Evolutionary conservation across 768 basidiomycete species (phyloP).

Genomic region (Leucocoprinus leucothites): DNA sequence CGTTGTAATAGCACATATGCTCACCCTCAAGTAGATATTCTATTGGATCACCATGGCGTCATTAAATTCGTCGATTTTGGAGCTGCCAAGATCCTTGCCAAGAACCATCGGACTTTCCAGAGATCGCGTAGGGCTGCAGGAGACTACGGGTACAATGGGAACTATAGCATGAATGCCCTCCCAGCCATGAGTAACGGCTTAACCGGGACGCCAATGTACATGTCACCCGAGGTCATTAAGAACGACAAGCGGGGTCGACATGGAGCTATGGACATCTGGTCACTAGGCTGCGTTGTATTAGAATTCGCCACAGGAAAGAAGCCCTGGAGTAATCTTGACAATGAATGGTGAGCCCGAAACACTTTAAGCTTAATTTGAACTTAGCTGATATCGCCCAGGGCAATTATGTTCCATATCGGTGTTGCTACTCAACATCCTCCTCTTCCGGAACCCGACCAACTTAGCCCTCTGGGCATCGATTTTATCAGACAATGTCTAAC

Average conservation of each 20-base stretch:
- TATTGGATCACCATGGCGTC: constrained; percentile 84
- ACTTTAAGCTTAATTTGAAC: not conserved
- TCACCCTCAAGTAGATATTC: constrained; percentile 64
- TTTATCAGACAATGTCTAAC: constrained; percentile 92
- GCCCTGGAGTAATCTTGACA: constrained; percentile 98
- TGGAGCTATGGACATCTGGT: constrained; percentile 99
- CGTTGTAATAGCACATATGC: not conserved
- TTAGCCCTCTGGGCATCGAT: constrained; percentile 85
- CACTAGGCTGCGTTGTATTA: constrained; percentile 93
- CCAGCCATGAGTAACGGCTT: constrained; percentile 72
- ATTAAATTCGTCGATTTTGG: constrained; percentile 99
- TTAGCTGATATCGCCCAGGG: constrained; percentile 48
- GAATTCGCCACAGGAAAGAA: constrained; percentile 96
- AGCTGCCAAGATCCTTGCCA: constrained; percentile 93
- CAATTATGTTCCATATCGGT: constrained; percentile 99
- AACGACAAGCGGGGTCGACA: constrained; percentile 84
- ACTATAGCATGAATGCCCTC: constrained; percentile 24
- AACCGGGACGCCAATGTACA: constrained; percentile 99
- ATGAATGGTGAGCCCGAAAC: constrained; percentile 77
- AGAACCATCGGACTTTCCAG: constrained; percentile 80
- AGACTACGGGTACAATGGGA: constrained; percentile 15
- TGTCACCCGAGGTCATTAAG: constrained; percentile 98
- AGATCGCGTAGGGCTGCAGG: constrained; percentile 61
- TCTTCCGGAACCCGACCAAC: constrained; percentile 85
- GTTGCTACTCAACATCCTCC: constrained; percentile 96